Percentiles rank a stretch among this genome's conserved stretches.
phyloP scores from a whole-genome alignment of 23 red algal species.

The Gracilaria gracilis region DNA sequence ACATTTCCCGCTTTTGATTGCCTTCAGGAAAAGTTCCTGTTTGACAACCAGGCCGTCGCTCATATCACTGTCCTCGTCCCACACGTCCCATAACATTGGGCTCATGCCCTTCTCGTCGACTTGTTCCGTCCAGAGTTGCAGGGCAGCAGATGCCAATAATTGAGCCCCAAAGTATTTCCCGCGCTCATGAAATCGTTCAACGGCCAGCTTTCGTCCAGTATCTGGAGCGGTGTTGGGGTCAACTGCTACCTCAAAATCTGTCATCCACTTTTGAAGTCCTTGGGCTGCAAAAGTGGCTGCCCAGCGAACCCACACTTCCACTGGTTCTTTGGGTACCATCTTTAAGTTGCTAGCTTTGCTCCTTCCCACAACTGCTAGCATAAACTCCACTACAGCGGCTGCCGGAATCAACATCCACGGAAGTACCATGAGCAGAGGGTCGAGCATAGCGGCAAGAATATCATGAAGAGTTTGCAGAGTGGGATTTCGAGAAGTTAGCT shows the following conservation, averaged over 20 bases:
- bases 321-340: slow-evolving; percentile 14
- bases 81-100: background rate
- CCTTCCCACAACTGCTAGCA: too few relatives aligned
- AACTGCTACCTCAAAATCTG: background rate
- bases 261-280: slow-evolving; percentile 21
- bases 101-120: background rate
- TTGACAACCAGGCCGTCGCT: background rate
- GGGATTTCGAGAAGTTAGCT: too few relatives aligned
- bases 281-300: slow-evolving; percentile 46
- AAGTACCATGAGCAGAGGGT: too few relatives aligned
- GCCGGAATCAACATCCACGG: too few relatives aligned
- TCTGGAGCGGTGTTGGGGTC: background rate
- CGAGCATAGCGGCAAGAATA: too few relatives aligned
- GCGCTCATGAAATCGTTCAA: background rate
- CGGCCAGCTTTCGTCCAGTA: background rate
- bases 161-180: background rate
- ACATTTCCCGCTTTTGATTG: too few relatives aligned
- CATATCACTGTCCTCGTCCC: background rate
- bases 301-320: slow-evolving; percentile 48
- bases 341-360: background rate
- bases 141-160: background rate
- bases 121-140: background rate
- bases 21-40: background rate
- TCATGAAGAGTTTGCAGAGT: too few relatives aligned
- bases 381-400: too few relatives aligned